phyloP scores from a whole-genome alignment of 495 filamentous ascomycete genomes.

The Neurospora intermedia region DNA sequence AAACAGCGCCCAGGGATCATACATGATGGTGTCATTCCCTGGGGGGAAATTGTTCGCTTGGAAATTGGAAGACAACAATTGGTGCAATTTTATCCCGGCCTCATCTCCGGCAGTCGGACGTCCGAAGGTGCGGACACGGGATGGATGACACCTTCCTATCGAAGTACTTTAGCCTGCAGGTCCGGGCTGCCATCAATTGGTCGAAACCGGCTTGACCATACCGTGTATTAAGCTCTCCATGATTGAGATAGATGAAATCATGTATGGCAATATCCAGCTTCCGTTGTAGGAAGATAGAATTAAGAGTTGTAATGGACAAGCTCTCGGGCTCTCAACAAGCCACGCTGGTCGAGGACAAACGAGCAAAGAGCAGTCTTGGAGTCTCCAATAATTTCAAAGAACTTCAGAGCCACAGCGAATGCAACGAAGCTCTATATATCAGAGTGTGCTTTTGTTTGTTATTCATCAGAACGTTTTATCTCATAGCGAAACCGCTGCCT shows the following conservation, averaged over 20 bases:
- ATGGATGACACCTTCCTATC: neutral
- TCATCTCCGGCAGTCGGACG: neutral
- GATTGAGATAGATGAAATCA: neutral
- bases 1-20: no score
- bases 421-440: neutral
- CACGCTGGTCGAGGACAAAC: neutral
- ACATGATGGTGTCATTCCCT: neutral
- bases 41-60: neutral
- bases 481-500: neutral
- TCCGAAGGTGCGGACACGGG: neutral
- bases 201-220: neutral
- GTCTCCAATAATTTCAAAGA: no score
- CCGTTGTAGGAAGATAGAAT: neutral
- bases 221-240: neutral
- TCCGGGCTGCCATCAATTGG: neutral
- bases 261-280: neutral
- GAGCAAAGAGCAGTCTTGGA: no score
- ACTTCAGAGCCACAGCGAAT: no score
- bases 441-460: neutral
- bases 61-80: fast-evolving
- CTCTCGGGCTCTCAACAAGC: neutral
- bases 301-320: neutral
- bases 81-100: neutral
- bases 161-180: neutral
- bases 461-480: neutral